These are phyloP conservation scores for Phialocephala subalpina DNA, from an alignment of 2,329 filamentous ascomycete genomes.

Conservation along the genomic window DNA sequence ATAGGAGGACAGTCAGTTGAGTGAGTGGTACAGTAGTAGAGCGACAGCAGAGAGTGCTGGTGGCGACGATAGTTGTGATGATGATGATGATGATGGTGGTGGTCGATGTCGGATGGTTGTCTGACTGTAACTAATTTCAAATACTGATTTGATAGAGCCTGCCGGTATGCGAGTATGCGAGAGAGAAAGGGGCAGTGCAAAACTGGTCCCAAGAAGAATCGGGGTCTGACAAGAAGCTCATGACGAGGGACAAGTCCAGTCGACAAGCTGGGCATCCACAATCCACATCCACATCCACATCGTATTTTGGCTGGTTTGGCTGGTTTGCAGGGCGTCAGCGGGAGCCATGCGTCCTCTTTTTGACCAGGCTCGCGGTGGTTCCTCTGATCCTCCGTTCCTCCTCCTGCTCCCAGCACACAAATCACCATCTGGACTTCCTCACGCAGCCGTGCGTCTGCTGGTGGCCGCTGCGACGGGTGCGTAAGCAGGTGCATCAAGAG, in stretches of 20 bases:
- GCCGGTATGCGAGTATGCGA: background rate
- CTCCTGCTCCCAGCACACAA: background rate
- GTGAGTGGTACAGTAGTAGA: background rate
- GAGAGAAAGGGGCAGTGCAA: constrained; percentile 5
- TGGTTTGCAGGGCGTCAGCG: constrained; percentile 1
- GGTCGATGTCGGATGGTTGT: constrained; percentile 4
- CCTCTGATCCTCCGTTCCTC: background rate
- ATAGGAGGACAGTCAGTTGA: background rate
- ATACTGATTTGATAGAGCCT: background rate
- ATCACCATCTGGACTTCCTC: background rate
- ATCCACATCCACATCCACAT: too few species aligned
- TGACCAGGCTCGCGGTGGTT: background rate
- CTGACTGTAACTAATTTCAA: background rate
- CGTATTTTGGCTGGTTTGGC: background rate
- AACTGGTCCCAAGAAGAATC: background rate
- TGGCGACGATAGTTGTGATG: background rate
- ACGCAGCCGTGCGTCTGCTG: background rate
- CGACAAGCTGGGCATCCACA: background rate
- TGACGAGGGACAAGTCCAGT: background rate
- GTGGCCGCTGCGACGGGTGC: constrained; percentile 7
- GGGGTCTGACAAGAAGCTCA: background rate
- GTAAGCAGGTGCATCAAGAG: constrained; percentile 9
- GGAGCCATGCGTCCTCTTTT: background rate
- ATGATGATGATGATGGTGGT: background rate
- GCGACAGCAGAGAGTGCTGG: background rate